Evolutionary conservation across 2,329 filamentous ascomycete species (phyloP), one percentile per base, ranked within the genome.

Genomic region (Tolypocladium tundrense): DNA sequence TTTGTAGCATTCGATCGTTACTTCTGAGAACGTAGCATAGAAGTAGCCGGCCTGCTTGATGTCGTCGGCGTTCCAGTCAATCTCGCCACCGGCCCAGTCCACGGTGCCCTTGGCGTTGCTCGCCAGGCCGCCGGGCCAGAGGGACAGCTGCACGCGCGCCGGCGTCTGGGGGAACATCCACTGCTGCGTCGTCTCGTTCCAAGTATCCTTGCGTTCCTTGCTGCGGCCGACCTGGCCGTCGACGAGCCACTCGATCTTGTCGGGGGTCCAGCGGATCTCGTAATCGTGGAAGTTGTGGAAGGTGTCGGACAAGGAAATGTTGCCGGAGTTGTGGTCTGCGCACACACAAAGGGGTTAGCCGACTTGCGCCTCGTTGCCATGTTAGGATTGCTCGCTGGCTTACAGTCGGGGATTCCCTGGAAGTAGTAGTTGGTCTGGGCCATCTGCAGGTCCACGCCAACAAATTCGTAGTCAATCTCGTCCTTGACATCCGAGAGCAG

Each of bases 401-500:
- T 79, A 96, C 91, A 97, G 72, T 93, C 81, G 43, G 90, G 87
- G 62, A 97, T 87, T 69, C 94, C 94, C 76, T 97, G 92, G 77
- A 88, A 97, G 76, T 97, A 99, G 79, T 86, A 99, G 78, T 99
- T 99, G 70, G 91, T 94, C 78, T 99, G 92, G 21, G 88, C 90
- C 61, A 81, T 83, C 53, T 78, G 69, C 61, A 96, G 78, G 68
- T 97, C 90, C 51, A 82, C 82, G 63, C 94, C 94, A 57, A 99
- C 83, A 71, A 88, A 97, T 73, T 99, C 94, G 71, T 91, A 97
- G 76, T 99, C 94, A 67, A 99, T 96, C 75, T 99, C 94, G 69
- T 99, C 94, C 80, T 97, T 96, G 68, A 95, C 88, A 68, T 97
- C 93, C 41, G 89, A 92, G 73, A 97, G 85, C 69, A 97, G 79